These are phyloP conservation scores for Chytriomyces sp. DNA, from an alignment of 192 early-diverging fungal genomes.

Conservation along the genomic window DNA sequence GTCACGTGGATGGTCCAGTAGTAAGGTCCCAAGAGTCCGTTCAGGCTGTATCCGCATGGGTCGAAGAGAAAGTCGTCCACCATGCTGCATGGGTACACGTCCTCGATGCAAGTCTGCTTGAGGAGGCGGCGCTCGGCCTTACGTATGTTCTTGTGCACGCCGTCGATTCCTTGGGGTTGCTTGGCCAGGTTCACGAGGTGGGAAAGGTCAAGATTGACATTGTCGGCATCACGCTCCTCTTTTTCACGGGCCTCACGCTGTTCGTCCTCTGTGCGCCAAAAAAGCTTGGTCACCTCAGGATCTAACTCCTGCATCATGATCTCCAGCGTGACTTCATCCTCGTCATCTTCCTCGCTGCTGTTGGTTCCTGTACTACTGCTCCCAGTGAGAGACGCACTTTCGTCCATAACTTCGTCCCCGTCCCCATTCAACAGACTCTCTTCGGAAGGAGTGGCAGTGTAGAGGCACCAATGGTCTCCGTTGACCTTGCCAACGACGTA, in stretches of 20 bases:
- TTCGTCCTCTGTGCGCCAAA: constrained; percentile 67
- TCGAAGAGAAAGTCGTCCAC: constrained; percentile 92
- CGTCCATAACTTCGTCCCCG: constrained; percentile 36
- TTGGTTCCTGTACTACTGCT: constrained; percentile 28
- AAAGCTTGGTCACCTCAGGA: constrained; percentile 74
- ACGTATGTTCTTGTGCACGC: constrained; percentile 23
- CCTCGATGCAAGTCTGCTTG: constrained; percentile 75
- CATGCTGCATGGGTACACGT: constrained; percentile 77
- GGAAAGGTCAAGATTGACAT: constrained; percentile 40
- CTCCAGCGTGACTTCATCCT: constrained; percentile 91
- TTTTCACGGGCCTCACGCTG: constrained; percentile 65
- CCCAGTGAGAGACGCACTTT: constrained; percentile 20
- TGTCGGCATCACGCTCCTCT: constrained; percentile 37
- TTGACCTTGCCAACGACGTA: constrained; percentile 94
- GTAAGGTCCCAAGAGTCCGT: constrained; percentile 85
- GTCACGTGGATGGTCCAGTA: constrained; percentile 97
- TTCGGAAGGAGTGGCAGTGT: constrained; percentile 72
- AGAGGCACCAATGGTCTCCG: constrained; percentile 96
- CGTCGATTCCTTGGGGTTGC: constrained; percentile 13
- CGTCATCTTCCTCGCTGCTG: constrained; percentile 37
- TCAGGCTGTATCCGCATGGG: constrained; percentile 96
- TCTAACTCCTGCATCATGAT: constrained; percentile 94
- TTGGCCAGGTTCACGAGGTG: constrained; percentile 8
- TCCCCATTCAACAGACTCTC: constrained; percentile 47
- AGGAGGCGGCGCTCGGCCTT: constrained; percentile 44